Evolutionary conservation across 2,329 filamentous ascomycete species (phyloP), one percentile per base, ranked within the genome.

Genomic region (Talaromyces funiculosus): DNA sequence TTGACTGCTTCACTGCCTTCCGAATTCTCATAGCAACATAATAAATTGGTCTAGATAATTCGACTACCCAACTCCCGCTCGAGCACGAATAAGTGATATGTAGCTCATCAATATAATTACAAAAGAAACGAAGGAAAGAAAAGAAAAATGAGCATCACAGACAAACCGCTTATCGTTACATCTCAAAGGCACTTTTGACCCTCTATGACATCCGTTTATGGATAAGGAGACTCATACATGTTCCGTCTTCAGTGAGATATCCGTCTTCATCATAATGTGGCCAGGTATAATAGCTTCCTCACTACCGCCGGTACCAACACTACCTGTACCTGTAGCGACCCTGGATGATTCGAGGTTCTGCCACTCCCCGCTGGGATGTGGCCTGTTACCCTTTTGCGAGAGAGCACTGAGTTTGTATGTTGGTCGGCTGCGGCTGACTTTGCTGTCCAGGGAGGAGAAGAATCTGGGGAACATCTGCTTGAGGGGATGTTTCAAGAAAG

Each of bases 401-500:
- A 62, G 40, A 10, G 61, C 61, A 18, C 61, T 59, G 33, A 62
- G 53, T 47, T 58, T 61, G 35, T 62, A 64, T 7, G 57, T 59
- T 37, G 55, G 56, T 37, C 60, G 43, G 43, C 58, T 64, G 54
- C 33, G 61, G 24, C 22, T 62, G 26, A 45, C 22, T 9, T 35
- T 63, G 59, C 47, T 59, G 29, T 53, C 58, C 26, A 61, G 53
- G 5, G 64, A 65, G 9, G 64, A 63, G 49, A 67, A 66, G 12
- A 67, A 49, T 24, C 57, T 61, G 35, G 65, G 65, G 43, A 67
- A 63, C 16, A 63, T 33, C 24, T 61, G 61, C 45, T 64, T 63
- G 45, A 68, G 31, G 3, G 65, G 64, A 33, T 66, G 64, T 51
- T 67, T 67, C 43, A 68, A 60, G 12, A 65, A 64, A n/a, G 65